A percentile compares a stretch with the other conserved stretches of the same genome.
Evolutionary conservation across 257 asterid genomes (phyloP).

Genomic region (Thymus quinquecostatus): DNA sequence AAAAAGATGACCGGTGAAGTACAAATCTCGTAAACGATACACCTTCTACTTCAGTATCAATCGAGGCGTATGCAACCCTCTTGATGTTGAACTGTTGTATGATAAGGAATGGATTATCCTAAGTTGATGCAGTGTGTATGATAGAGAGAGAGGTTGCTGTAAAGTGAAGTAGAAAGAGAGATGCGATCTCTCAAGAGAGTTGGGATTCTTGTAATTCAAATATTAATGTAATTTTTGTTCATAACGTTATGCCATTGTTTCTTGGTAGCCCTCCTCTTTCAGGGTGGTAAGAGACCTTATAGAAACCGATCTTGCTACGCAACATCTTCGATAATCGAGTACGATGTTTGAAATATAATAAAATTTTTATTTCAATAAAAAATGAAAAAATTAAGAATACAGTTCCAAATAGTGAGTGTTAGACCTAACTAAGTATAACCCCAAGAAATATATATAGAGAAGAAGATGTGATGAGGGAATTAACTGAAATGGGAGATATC

Average conservation of each 20-base stretch:
- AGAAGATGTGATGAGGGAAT: not conserved
- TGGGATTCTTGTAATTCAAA: not conserved
- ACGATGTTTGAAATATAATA: too few species aligned
- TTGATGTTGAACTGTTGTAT: constrained; percentile 7
- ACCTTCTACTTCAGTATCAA: constrained; percentile 27
- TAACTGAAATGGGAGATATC: constrained; percentile 75
- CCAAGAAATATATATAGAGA: not conserved
- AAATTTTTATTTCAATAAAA: too few species aligned
- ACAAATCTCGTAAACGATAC: constrained; percentile 44
- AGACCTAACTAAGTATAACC: not conserved
- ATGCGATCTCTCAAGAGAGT: not conserved
- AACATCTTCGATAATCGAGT: not conserved
- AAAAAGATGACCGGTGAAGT: constrained; percentile 52
- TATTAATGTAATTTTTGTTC: constrained; percentile 16
- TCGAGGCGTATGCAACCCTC: not conserved
- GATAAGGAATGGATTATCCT: constrained; percentile 2
- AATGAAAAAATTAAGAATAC: not conserved
- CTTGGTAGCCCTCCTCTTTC: not conserved
- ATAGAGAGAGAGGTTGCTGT: constrained; percentile 30
- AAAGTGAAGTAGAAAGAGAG: constrained; percentile 2
- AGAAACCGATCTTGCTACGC: not conserved
- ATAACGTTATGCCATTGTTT: constrained; percentile 11
- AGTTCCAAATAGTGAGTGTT: not conserved
- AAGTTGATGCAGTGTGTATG: constrained; percentile 4
- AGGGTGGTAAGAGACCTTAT: not conserved